phyloP scores from a whole-genome alignment of 345 rosid species.

The Sisymbrium irio region DNA sequence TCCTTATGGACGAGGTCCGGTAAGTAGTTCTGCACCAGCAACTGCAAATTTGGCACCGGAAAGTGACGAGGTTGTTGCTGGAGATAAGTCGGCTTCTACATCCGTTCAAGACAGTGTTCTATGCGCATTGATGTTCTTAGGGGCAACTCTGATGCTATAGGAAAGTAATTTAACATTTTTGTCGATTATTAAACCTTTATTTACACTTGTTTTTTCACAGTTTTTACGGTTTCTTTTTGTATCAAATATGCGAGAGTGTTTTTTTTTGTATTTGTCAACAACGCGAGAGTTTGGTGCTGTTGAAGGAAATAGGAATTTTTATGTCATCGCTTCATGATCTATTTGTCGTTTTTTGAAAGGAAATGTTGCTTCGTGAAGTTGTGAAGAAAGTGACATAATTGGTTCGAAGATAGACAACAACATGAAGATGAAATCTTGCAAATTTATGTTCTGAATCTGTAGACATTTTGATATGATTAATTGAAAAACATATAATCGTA shows the following conservation, averaged over 20 bases:
- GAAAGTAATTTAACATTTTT: neutral
- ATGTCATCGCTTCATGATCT: too few relatives aligned
- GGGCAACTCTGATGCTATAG: neutral
- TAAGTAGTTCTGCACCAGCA: slow-evolving; percentile 21
- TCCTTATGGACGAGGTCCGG: slow-evolving; percentile 51
- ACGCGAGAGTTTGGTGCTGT: too few relatives aligned
- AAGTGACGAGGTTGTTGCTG: slow-evolving; percentile 32
- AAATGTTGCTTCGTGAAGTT: too few relatives aligned
- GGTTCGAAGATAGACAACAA: too few relatives aligned
- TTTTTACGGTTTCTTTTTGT: neutral
- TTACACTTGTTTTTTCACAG: neutral
- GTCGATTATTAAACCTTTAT: neutral
- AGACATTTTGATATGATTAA: too few relatives aligned
- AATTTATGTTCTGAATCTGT: too few relatives aligned
- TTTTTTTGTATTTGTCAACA: too few relatives aligned
- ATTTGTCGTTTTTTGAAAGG: too few relatives aligned
- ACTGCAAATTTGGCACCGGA: slow-evolving; percentile 36
- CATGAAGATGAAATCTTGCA: too few relatives aligned
- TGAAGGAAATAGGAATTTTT: too few relatives aligned
- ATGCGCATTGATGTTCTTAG: slow-evolving; percentile 33
- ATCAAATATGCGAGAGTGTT: neutral
- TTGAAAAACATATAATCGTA: too few relatives aligned
- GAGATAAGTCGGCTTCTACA: slow-evolving; percentile 42
- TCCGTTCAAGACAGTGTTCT: slow-evolving; percentile 27
- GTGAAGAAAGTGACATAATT: too few relatives aligned